A percentile compares a stretch with the other conserved stretches of the same genome.
These are phyloP conservation scores for Hirsutella minnesotensis DNA, from an alignment of 2,329 filamentous ascomycete genomes.

Conservation along the genomic window DNA sequence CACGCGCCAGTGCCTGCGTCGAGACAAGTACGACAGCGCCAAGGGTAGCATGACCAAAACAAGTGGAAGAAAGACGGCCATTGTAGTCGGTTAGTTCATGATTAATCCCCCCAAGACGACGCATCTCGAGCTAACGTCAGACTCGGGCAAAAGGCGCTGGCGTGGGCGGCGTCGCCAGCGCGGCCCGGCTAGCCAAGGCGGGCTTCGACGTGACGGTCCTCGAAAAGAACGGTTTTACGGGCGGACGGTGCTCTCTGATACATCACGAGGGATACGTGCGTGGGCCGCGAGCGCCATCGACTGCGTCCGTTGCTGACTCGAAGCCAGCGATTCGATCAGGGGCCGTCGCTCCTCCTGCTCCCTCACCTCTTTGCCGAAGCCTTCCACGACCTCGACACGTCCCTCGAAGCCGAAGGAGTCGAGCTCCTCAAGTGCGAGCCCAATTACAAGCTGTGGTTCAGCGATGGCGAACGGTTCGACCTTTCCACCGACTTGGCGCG, in stretches of 20 bases:
- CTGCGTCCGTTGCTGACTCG: neutral
- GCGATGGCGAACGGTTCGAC: conserved; percentile 51
- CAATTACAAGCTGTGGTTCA: conserved; percentile 66
- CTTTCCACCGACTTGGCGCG: conserved; percentile 55
- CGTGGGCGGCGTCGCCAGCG: conserved; percentile 58
- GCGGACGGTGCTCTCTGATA: conserved; percentile 59
- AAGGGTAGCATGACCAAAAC: neutral
- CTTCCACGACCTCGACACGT: conserved; percentile 57
- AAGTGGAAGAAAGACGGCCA: neutral
- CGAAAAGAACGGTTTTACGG: conserved; percentile 66
- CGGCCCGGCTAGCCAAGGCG: conserved; percentile 58
- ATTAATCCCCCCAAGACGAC: neutral
- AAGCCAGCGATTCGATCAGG: conserved; percentile 54
- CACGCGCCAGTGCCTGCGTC: too few species aligned
- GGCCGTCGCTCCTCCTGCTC: conserved; percentile 60
- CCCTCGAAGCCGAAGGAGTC: conserved; percentile 53
- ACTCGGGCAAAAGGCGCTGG: conserved; percentile 44
- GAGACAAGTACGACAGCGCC: too few species aligned
- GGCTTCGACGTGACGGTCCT: conserved; percentile 63
- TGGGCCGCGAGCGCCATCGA: conserved; percentile 21
- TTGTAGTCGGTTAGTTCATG: neutral
- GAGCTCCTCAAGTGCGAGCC: conserved; percentile 59
- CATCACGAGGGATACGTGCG: conserved; percentile 36
- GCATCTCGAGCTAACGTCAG: neutral
- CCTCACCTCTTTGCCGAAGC: conserved; percentile 59